These are phyloP conservation scores for Populus simonii DNA, from an alignment of 345 rosid genomes.

Conservation along the genomic window DNA sequence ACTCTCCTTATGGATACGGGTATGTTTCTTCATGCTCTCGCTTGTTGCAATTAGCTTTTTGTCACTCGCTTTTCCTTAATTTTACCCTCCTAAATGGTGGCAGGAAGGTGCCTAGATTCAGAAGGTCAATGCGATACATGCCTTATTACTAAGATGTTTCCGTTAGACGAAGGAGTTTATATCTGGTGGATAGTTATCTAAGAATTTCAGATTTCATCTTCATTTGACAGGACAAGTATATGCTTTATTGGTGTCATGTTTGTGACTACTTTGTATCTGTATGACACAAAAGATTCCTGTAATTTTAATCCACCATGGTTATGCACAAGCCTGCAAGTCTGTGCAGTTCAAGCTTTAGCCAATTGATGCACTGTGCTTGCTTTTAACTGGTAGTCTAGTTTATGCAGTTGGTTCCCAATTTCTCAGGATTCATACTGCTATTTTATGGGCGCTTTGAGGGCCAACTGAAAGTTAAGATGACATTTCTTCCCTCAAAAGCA, in stretches of 20 bases:
- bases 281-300: background rate
- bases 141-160: conserved; percentile 61
- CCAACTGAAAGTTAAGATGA: too few species aligned
- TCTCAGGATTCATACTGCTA: too few species aligned
- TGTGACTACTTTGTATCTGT: background rate
- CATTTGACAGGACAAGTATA: too few species aligned
- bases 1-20: conserved; percentile 92
- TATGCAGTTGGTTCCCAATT: too few species aligned
- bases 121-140: conserved; percentile 87
- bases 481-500: too few species aligned
- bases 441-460: too few species aligned
- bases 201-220: background rate
- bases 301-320: background rate
- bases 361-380: too few species aligned
- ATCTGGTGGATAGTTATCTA: background rate
- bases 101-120: conserved; percentile 90
- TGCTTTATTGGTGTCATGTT: background rate
- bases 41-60: background rate
- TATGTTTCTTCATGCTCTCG: conserved; percentile 23
- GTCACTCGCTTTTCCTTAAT: background rate
- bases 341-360: too few species aligned
- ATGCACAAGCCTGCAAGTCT: background rate
- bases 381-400: too few species aligned
- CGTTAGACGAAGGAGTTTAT: background rate
- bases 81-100: conserved; percentile 9